Base-by-base conservation (phyloP, 2,329 filamentous ascomycete genomes). In the Sclerotiophoma versabilis region DNA sequence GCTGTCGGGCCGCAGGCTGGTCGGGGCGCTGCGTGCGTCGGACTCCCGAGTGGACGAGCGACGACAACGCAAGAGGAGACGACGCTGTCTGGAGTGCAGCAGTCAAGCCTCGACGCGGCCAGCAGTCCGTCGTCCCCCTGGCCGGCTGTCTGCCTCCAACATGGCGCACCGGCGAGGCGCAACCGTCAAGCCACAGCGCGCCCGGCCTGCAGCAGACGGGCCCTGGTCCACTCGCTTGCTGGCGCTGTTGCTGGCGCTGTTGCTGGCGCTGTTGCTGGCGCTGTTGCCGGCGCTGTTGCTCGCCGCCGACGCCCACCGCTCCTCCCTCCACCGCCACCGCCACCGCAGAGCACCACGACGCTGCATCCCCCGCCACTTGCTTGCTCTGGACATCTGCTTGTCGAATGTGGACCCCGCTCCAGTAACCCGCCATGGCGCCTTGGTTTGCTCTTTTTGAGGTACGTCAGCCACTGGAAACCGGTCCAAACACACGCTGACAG, bases 371-470 rank as follows among this genome's bases (percentile, higher is more conserved):
- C 43, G 17, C 47, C 27, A 38, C 46, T 30, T 23, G 26, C 49
- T 29, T 20, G 19, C 8, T 3, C 14, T 17, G 19, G 4, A 14
- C 1, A 22, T 3, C 20, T 5, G 12, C n/a, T 19, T 17, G 11
- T 30, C 33, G n/a, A 5, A 44, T 54, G 44, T 48, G 14, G 29
- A 22, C 6, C 1, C 10, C 6, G 36, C 32, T 46, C 33, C 34
- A 30, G 37, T 29, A 46, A 42, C n/a, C 41, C 39, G 39, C 2
- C 50, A 72, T 73, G 69, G 63, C 49, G 29, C 68, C 69, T 27
- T 73, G 65, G 65, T 65, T 73, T 48, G 59, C 60, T 9, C 56
- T 72, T 11, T 51, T 75, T 52, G 72, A 75, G 68, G 72, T 72
- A 49, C 22, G 67, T 65, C 56, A 30, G 20, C 42, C 5, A 17